These are phyloP conservation scores for Trametes villosa DNA, from an alignment of 768 basidiomycete species.

Conservation along the genomic window DNA sequence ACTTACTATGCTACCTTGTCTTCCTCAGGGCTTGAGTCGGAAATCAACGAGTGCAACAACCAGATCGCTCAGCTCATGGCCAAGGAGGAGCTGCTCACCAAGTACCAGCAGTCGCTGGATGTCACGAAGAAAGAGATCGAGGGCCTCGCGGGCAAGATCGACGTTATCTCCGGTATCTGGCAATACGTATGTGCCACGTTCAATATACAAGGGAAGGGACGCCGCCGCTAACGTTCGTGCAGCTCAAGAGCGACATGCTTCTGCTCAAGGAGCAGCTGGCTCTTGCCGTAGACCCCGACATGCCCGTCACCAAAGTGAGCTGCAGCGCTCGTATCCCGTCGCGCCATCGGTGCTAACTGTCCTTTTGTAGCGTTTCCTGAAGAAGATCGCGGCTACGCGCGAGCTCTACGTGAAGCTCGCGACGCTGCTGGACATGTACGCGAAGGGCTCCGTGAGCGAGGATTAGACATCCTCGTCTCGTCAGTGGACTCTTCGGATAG, in stretches of 20 bases:
- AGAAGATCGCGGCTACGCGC: not conserved
- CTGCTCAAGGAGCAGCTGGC: not conserved
- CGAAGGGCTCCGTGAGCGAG: too few species aligned
- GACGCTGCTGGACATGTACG: not conserved
- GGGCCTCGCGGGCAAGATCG: not conserved
- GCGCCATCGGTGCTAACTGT: not conserved
- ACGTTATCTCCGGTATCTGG: not conserved
- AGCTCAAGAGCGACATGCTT: conserved; percentile 1
- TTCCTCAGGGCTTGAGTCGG: not conserved
- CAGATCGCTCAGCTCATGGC: not conserved
- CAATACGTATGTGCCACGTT: not conserved
- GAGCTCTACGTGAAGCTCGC: not conserved
- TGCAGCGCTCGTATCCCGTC: too few species aligned
- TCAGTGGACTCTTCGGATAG: too few species aligned
- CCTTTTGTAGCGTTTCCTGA: not conserved
- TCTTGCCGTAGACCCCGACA: not conserved
- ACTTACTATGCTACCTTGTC: too few species aligned
- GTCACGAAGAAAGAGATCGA: not conserved
- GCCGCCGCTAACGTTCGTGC: not conserved
- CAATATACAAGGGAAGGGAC: too few species aligned
- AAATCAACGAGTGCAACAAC: not conserved
- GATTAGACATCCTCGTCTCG: too few species aligned
- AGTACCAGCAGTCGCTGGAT: not conserved
- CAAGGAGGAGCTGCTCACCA: not conserved
- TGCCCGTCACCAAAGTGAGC: not conserved